These are phyloP conservation scores for Botrytis aclada DNA, from an alignment of 2,329 filamentous ascomycete species.

Conservation along the genomic window DNA sequence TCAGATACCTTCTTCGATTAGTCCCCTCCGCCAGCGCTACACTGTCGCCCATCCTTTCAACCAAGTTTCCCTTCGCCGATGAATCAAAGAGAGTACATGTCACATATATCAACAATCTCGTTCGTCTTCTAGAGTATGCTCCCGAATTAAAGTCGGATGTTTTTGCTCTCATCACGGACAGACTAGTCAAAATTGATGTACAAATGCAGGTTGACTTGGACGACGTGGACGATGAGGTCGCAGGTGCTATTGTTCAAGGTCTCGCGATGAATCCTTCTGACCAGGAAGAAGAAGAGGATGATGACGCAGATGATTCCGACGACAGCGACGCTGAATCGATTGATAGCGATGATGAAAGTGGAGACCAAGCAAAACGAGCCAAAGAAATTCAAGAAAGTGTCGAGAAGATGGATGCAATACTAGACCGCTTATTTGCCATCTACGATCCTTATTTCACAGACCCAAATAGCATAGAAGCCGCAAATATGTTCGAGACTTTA, in stretches of 20 bases:
- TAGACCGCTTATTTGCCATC: conserved; percentile 82
- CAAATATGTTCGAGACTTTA: conserved; percentile 73
- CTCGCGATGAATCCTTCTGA: conserved; percentile 42
- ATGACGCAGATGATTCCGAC: conserved; percentile 47
- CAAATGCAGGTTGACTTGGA: conserved; percentile 93
- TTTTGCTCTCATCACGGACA: conserved; percentile 77
- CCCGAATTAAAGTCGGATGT: conserved; percentile 77
- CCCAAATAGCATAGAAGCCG: conserved; percentile 64
- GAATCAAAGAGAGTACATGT: conserved; percentile 78
- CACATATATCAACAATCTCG: conserved; percentile 81
- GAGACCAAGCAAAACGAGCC: conserved; percentile 60
- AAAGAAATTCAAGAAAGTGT: conserved; percentile 77
- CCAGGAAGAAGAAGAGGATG: conserved; percentile 54
- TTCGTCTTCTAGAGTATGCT: conserved; percentile 73
- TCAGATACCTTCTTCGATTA: conserved; percentile 74
- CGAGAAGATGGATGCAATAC: conserved; percentile 84
- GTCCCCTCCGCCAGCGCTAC: conserved; percentile 75
- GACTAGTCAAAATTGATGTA: conserved; percentile 89
- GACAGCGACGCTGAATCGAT: conserved; percentile 69
- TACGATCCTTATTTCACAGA: conserved; percentile 72
- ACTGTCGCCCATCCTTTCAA: conserved; percentile 62
- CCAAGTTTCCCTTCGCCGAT: conserved; percentile 72
- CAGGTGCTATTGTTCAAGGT: conserved; percentile 66
- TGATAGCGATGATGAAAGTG: conserved; percentile 66
- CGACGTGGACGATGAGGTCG: conserved; percentile 84